Conservation (phyloP, 495 filamentous ascomycete genomes). For the Neurospora sp. region DNA sequence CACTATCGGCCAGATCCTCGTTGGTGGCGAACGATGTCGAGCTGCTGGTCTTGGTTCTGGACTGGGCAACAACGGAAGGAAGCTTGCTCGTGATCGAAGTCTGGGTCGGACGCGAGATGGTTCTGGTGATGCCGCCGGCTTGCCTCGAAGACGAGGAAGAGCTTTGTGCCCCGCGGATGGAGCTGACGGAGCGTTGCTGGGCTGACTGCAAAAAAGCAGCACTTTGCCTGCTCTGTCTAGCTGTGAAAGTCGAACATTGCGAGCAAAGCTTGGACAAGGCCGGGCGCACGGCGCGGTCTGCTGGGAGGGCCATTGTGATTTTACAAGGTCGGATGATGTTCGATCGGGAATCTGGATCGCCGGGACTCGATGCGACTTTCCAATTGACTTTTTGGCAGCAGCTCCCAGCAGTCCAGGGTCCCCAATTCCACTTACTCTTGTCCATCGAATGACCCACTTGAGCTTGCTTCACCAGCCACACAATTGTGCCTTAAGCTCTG, state of each 20-base stretch:
- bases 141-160: background rate
- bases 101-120: background rate
- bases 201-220: slow-evolving; percentile 12
- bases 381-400: background rate
- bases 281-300: slow-evolving; percentile 21
- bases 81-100: slow-evolving; percentile 7
- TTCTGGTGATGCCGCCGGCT: background rate
- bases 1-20: background rate
- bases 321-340: background rate
- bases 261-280: slow-evolving; percentile 19
- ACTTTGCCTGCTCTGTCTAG: slow-evolving; percentile 4
- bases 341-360: background rate
- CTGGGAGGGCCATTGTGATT: slow-evolving; percentile 14
- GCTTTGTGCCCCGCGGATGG: slow-evolving; percentile 4
- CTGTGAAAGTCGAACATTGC: slow-evolving; percentile 17
- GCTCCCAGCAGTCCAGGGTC: background rate
- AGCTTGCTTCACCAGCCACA: slow-evolving; percentile 2
- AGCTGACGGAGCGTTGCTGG: slow-evolving; percentile 7
- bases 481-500: background rate
- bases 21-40: background rate
- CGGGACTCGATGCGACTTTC: background rate
- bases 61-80: slow-evolving; percentile 12
- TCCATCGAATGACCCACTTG: background rate
- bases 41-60: slow-evolving; percentile 2
- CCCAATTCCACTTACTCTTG: background rate